Conservation (phyloP, 495 filamentous ascomycete species). For the Xylaria longipes region DNA sequence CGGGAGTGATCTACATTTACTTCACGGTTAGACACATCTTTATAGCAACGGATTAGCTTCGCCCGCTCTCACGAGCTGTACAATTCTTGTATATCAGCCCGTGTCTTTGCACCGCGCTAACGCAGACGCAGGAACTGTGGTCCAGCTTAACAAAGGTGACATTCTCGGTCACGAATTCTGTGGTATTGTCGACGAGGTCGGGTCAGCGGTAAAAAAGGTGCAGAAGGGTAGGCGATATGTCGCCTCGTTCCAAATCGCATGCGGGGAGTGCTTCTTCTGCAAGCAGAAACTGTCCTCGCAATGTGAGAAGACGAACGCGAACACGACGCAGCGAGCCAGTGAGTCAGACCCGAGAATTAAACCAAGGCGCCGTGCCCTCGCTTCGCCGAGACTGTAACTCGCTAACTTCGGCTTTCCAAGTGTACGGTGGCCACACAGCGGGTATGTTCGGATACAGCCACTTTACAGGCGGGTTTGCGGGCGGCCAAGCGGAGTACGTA, state of each 20-base stretch:
- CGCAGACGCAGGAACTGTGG: constrained; percentile 54
- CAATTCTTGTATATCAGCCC: not conserved
- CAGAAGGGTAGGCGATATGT: constrained; percentile 78
- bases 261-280: constrained; percentile 78
- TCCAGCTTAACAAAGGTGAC: constrained; percentile 81
- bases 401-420: constrained; percentile 28
- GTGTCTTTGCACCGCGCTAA: not conserved
- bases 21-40: constrained; percentile 59
- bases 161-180: constrained; percentile 92
- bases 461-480: constrained; percentile 87
- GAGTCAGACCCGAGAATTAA: not conserved
- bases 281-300: constrained; percentile 74
- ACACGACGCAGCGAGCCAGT: constrained; percentile 64
- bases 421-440: constrained; percentile 77
- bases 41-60: not conserved
- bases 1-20: constrained; percentile 83
- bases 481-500: constrained; percentile 87
- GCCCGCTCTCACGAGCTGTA: not conserved
- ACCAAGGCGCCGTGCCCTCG: not conserved
- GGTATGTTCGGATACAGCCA: constrained; percentile 78
- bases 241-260: constrained; percentile 86
- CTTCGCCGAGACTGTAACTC: not conserved
- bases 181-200: constrained; percentile 77
- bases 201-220: constrained; percentile 62
- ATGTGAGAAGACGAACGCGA: constrained; percentile 81